Base-by-base conservation (phyloP, 805 yeast genomes). In the Saccharomycopsis amapae region DNA sequence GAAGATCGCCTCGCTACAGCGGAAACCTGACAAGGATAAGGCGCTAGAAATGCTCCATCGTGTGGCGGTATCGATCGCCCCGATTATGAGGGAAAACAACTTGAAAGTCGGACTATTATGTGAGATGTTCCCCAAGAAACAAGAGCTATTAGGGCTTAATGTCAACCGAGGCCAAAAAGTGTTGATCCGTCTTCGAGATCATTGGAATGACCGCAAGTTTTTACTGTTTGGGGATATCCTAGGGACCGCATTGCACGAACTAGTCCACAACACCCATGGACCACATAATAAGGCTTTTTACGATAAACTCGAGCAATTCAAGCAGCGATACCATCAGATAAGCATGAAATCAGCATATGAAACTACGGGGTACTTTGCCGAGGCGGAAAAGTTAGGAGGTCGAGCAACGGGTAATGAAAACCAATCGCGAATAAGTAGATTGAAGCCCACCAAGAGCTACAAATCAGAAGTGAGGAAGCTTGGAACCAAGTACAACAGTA, bases 211-310 rank as follows among this genome's bases (percentile, higher is more conserved):
- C 22, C 55, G 55, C 26, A 55, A 58, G 46, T 88, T 89, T 59
- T 59, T 79, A 17, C 81, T 88, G 1, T 64, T 80, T 62, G 71
- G 78, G 3, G 79, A 78, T 42, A 63, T 89, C 1, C 58, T 89
- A 22, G 95, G 88, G 1, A 87, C 96, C 0, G 75, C 88, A 78
- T 66, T 90, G 4, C 97, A 90, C 62, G 97, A 90, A 60, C 67
- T 90, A 35, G 75, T 86, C 1, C 97, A 90, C 60, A 89, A 87
- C 59, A 59, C 69, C 18, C 66, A 67, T 56, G 96, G 96, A 0
- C 84, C 95, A 0, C 97, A 90, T 58, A 82, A 90, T 64, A 73
- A 65, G 2, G 64, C 63, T 48, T 90, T 90, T 58, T 85, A 85
- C 58, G 65, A 65, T 42, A 71, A 72, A 42, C 61, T 87, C 52